Percentiles rank a stretch among this genome's conserved stretches.
Evolutionary conservation across 805 yeast species (phyloP).

Genomic region (Monosporozyma unispora): DNA sequence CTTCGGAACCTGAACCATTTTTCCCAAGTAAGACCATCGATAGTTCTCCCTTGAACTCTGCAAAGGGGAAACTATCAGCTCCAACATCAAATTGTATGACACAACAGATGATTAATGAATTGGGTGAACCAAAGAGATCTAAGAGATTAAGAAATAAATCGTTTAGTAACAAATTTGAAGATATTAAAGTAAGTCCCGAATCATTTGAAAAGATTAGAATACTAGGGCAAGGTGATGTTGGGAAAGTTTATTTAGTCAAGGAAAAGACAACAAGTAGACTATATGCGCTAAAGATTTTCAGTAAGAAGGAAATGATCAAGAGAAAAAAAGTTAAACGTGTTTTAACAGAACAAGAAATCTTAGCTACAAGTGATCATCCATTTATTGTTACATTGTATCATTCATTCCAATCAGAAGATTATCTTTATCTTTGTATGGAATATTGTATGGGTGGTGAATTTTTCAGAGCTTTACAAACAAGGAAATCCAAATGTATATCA

Average conservation of each 20-base stretch:
- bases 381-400: conserved; percentile 94
- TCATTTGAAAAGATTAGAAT: conserved; percentile 84
- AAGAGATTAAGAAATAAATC: conserved; percentile 36
- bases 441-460: conserved; percentile 99
- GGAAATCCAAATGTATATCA: conserved; percentile 72
- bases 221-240: conserved; percentile 97
- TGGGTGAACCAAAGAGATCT: conserved; percentile 26
- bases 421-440: conserved; percentile 91
- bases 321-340: conserved; percentile 92
- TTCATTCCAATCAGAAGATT: conserved; percentile 90
- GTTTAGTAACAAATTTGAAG: conserved; percentile 58
- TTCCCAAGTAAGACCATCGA: background rate
- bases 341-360: conserved; percentile 90
- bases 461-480: conserved; percentile 88
- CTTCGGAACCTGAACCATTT: conserved; percentile 2
- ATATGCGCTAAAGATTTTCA: conserved; percentile 87
- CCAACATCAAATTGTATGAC: background rate
- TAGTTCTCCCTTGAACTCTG: background rate
- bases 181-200: conserved; percentile 75
- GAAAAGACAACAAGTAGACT: conserved; percentile 67
- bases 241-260: conserved; percentile 85
- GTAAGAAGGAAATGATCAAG: conserved; percentile 88
- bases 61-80: background rate
- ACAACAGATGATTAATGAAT: background rate
- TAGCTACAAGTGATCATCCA: conserved; percentile 93